A percentile compares a stretch with the other conserved stretches of the same genome.
Conservation (phyloP, 2,329 filamentous ascomycete species). For the Dothiorella sarmentorum region DNA sequence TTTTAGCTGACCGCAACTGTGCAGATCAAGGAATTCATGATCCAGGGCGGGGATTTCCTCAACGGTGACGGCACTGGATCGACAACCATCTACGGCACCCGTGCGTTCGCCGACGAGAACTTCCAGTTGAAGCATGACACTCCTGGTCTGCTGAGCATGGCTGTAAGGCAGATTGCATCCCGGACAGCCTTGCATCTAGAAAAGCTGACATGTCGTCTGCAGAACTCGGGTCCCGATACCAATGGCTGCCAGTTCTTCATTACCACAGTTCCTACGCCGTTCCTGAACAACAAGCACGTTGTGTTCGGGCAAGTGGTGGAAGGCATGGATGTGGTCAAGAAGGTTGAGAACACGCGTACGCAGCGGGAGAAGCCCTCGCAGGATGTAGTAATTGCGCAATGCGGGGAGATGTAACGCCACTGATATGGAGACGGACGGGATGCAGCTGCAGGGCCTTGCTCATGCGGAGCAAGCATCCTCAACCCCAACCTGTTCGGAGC, state of each 20-base stretch:
- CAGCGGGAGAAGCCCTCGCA: slow-evolving; percentile 77
- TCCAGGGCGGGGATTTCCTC: slow-evolving; percentile 93
- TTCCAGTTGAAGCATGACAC: slow-evolving; percentile 75
- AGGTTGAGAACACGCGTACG: slow-evolving; percentile 86
- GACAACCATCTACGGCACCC: slow-evolving; percentile 80
- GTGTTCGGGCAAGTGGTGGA: slow-evolving; percentile 90
- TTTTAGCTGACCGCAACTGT: slow-evolving; percentile 7
- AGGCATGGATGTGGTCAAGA: slow-evolving; percentile 84
- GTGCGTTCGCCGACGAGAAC: slow-evolving; percentile 86
- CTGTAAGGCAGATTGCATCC: slow-evolving; percentile 55
- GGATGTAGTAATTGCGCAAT: slow-evolving; percentile 80
- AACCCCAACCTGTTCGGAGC: neutral
- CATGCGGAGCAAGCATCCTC: neutral
- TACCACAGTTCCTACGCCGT: slow-evolving; percentile 81
- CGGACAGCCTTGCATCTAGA: neutral
- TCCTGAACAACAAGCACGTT: slow-evolving; percentile 89
- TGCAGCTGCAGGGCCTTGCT: neutral
- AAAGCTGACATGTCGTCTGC: slow-evolving; percentile 6
- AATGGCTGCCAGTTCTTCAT: slow-evolving; percentile 99
- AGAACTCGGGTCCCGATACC: slow-evolving; percentile 88
- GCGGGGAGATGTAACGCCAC: slow-evolving; percentile 76
- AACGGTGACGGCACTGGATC: slow-evolving; percentile 90
- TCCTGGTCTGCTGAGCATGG: slow-evolving; percentile 86
- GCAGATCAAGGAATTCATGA: slow-evolving; percentile 94
- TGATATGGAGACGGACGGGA: neutral